Percentiles rank a stretch among this genome's conserved stretches.
Evolutionary conservation across 2,329 filamentous ascomycete species (phyloP).

Genomic region (Pyrenophora graminea): DNA sequence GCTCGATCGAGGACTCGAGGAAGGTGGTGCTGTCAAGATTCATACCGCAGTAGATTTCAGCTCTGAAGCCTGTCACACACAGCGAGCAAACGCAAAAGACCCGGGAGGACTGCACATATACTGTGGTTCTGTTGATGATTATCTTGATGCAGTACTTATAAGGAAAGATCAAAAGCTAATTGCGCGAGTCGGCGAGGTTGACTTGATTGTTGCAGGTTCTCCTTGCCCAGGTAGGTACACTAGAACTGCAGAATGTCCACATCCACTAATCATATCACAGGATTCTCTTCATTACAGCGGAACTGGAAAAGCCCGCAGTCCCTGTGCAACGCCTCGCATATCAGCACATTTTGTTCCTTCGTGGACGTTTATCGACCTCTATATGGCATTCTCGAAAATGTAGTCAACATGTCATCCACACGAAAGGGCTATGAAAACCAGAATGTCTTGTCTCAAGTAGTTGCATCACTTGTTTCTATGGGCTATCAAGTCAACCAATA

Average conservation of each 20-base stretch:
- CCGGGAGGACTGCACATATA: conserved; percentile 58
- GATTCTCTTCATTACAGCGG: conserved; percentile 69
- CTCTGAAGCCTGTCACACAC: conserved; percentile 68
- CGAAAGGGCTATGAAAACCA: conserved; percentile 53
- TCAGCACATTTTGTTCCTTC: conserved; percentile 75
- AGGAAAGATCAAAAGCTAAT: conserved; percentile 52
- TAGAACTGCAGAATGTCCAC: too few species aligned
- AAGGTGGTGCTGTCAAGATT: conserved; percentile 68
- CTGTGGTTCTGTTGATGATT: conserved; percentile 73
- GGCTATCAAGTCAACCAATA: conserved; percentile 76
- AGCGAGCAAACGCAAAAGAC: conserved; percentile 66
- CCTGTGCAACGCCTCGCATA: conserved; percentile 72
- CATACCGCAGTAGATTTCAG: conserved; percentile 71
- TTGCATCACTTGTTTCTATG: conserved; percentile 73
- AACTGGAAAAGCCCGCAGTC: conserved; percentile 61
- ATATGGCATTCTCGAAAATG: conserved; percentile 81
- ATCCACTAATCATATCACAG: conserved; percentile 45
- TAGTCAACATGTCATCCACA: conserved; percentile 64
- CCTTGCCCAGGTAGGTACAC: conserved; percentile 67
- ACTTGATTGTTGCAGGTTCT: conserved; percentile 72
- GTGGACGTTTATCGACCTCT: conserved; percentile 74
- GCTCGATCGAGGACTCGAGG: conserved; percentile 75
- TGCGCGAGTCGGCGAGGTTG: conserved; percentile 65
- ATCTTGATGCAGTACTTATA: conserved; percentile 61
- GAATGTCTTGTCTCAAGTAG: conserved; percentile 73